Evolutionary conservation across 2,329 filamentous ascomycete genomes (phyloP).

Genomic region (Trichoderma citrinoviride): DNA sequence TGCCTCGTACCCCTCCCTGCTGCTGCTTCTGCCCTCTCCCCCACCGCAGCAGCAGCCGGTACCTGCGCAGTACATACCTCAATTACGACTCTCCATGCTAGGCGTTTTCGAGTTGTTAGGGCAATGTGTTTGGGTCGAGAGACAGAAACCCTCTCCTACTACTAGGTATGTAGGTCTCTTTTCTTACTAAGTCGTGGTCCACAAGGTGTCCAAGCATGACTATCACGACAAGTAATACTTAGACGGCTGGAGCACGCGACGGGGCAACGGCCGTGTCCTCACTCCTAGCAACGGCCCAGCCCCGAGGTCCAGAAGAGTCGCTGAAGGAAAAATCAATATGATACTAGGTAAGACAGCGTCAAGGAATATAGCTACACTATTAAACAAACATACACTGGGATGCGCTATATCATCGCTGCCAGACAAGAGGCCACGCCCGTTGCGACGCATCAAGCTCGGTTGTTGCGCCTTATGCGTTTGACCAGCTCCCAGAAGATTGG

Average conservation of each 20-base stretch:
- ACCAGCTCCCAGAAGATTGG: conserved; percentile 1
- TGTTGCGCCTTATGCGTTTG: neutral
- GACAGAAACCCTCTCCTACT: neutral
- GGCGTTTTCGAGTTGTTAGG: neutral
- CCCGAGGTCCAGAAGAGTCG: neutral
- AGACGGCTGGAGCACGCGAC: neutral
- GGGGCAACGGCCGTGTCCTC: neutral
- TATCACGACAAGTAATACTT: neutral
- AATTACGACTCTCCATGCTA: neutral
- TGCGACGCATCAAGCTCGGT: neutral
- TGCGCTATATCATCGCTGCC: neutral
- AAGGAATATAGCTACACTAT: conserved; percentile 20
- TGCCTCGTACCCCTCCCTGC: too few relatives aligned
- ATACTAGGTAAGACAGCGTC: conserved; percentile 2
- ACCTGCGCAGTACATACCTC: neutral
- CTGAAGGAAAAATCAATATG: conserved; percentile 1
- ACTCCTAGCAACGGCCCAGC: neutral
- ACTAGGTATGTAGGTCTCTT: too few relatives aligned
- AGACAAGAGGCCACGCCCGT: neutral
- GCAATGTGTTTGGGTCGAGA: neutral
- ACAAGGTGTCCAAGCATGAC: neutral
- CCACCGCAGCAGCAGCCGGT: neutral
- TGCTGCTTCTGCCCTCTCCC: neutral
- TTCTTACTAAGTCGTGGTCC: neutral
- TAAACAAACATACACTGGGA: conserved; percentile 5